phyloP scores from a whole-genome alignment of 2,329 filamentous ascomycete genomes.

The Magnaporthiopsis rhizophila region DNA sequence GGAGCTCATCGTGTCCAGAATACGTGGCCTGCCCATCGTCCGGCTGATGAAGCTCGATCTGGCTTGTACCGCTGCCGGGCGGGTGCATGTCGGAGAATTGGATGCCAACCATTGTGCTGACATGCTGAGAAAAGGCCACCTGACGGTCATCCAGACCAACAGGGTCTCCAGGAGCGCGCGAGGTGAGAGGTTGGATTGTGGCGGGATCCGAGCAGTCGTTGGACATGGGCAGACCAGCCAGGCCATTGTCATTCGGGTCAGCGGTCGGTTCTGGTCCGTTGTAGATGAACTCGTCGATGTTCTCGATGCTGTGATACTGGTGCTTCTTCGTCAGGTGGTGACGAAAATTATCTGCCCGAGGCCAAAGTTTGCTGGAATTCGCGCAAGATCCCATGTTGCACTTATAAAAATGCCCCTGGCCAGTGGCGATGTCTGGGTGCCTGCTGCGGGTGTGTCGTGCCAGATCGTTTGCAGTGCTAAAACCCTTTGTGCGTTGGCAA shows the following conservation, averaged over 20 bases:
- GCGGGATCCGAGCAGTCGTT: background rate
- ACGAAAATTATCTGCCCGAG: conserved; percentile 78
- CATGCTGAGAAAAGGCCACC: background rate
- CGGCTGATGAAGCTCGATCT: background rate
- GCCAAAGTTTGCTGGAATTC: conserved; percentile 63
- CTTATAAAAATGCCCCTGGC: conserved; percentile 44
- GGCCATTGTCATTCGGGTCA: conserved; percentile 1
- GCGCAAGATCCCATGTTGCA: conserved; percentile 52
- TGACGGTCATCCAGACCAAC: background rate
- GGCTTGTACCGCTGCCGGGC: background rate
- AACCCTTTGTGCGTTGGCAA: conserved; percentile 58
- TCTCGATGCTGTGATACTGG: conserved; percentile 14
- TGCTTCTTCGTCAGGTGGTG: conserved; percentile 70
- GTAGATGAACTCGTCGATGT: conserved; percentile 3
- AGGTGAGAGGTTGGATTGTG: background rate
- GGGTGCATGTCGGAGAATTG: background rate
- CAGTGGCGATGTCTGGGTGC: conserved; percentile 42
- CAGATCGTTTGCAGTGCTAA: conserved; percentile 74
- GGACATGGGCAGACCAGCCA: background rate
- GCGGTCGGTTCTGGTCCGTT: background rate
- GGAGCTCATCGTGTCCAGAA: background rate
- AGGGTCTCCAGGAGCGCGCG: background rate
- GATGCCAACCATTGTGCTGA: conserved; percentile 1
- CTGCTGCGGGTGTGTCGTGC: conserved; percentile 69
- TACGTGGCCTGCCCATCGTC: background rate